A percentile compares a stretch with the other conserved stretches of the same genome.
Evolutionary conservation across 1,139 yeast genomes (phyloP).

Genomic region (Pichia terricola): DNA sequence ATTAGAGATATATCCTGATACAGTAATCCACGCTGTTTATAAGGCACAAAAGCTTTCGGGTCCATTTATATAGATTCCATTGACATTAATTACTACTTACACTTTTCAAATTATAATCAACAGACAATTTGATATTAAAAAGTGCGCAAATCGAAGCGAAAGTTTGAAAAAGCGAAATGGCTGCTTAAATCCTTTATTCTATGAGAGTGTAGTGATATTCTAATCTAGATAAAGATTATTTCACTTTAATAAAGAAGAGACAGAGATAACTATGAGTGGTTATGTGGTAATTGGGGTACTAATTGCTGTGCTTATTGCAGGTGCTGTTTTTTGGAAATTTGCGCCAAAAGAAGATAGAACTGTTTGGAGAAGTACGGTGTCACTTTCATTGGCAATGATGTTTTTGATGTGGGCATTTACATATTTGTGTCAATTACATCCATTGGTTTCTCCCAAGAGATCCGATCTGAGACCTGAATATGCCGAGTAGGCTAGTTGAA

Average conservation of each 20-base stretch:
- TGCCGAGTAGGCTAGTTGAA: conserved; percentile 23
- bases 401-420: conserved; percentile 94
- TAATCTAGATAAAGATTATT: too few relatives aligned
- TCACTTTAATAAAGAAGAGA: too few relatives aligned
- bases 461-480: conserved; percentile 73
- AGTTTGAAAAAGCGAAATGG: too few relatives aligned
- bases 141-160: too few relatives aligned
- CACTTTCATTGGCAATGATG: conserved; percentile 77
- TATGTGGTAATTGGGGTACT: conserved; percentile 58
- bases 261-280: conserved; percentile 35
- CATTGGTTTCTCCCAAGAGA: conserved; percentile 73
- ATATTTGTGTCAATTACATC: conserved; percentile 68
- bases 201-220: too few relatives aligned
- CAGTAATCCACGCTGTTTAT: neutral
- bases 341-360: conserved; percentile 46
- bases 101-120: too few relatives aligned
- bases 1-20: conserved; percentile 4
- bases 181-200: too few relatives aligned
- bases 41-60: neutral
- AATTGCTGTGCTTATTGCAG: conserved; percentile 46
- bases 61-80: neutral
- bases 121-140: too few relatives aligned
- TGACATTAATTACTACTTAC: too few relatives aligned
- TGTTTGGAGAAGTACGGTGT: conserved; percentile 89
- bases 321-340: conserved; percentile 48